These are phyloP conservation scores for Marsdenia floribunda DNA, from an alignment of 257 asterid species.

Conservation along the genomic window DNA sequence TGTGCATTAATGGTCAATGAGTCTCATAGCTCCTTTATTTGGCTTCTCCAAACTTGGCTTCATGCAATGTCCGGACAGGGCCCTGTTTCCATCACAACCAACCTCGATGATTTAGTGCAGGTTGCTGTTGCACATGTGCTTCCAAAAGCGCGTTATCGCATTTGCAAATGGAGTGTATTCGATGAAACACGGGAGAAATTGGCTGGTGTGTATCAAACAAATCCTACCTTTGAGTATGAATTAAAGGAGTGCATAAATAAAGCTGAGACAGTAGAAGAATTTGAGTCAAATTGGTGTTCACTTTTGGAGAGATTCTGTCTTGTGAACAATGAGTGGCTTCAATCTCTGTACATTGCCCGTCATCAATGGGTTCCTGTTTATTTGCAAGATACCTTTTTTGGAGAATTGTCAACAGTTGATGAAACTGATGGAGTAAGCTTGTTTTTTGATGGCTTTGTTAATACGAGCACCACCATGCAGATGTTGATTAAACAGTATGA, in stretches of 20 bases:
- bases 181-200: constrained; percentile 64
- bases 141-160: constrained; percentile 53
- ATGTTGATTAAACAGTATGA: constrained; percentile 55
- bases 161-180: constrained; percentile 66
- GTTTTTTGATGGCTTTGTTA: constrained; percentile 49
- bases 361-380: constrained; percentile 79
- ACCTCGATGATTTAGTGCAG: constrained; percentile 54
- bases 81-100: constrained; percentile 65
- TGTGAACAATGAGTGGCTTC: constrained; percentile 70
- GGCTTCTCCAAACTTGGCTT: constrained; percentile 81
- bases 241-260: constrained; percentile 59
- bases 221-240: constrained; percentile 56
- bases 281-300: constrained; percentile 65
- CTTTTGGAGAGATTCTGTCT: constrained; percentile 44
- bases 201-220: constrained; percentile 36
- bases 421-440: constrained; percentile 29
- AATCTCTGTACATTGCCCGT: constrained; percentile 51
- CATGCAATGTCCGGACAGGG: constrained; percentile 53
- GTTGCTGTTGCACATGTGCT: constrained; percentile 59
- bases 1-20: constrained; percentile 67
- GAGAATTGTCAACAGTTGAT: constrained; percentile 52
- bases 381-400: constrained; percentile 60
- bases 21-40: constrained; percentile 46
- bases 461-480: constrained; percentile 44
- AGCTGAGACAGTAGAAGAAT: constrained; percentile 58